Base-by-base conservation (phyloP, 1,284 basidiomycete species). In the Anthracocystis walkeri region DNA sequence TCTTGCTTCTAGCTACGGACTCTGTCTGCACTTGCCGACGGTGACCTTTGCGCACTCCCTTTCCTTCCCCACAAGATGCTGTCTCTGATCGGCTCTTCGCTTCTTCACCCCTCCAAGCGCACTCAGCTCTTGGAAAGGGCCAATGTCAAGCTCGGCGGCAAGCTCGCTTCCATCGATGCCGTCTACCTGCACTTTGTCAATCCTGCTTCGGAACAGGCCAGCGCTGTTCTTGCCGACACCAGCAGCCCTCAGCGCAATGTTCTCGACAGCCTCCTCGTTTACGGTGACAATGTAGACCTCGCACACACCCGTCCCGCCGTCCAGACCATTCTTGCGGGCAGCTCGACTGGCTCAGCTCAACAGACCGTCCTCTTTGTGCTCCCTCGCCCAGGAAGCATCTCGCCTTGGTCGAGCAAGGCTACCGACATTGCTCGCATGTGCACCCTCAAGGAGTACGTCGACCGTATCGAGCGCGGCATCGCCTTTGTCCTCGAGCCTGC, bases 381-480 rank as follows among this genome's bases (percentile, higher is more conserved):
- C 16, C 83, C 83, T 1, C 77, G 83, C 16, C 62, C 77, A 2
- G 82, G 82, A 38, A 81, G 92, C 35, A 91, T 94, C 83, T 93
- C 92, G 21, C 93, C 96, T 1, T 98, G 96, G 96, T 97, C 95
- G 8, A 95, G 93, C 87, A 98, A 98, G 86, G 96, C 96, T 3
- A 97, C 95, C 2, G 95, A 98, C 84, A 98, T 98, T 67, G 87
- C 79, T 29, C 69, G 69, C 23, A 90, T 95, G 71, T 98, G 96
- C 87, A 91, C 91, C 54, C 89, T 98, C 7, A 89, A 88, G 10
- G 84, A 87, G 5, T 87, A 90, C 65, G 87, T 98, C 55, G 88
- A 91, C 73, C 90, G 96, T 49, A 87, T 97, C 64, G 96, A 98
- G 85, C 90, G 95, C 25, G 94, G 95, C 3, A 85, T 91, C 20